Evolutionary conservation across 352 stramenopile species (phyloP), one percentile per base, ranked within the genome.

Genomic region (Pythium brassicae): DNA sequence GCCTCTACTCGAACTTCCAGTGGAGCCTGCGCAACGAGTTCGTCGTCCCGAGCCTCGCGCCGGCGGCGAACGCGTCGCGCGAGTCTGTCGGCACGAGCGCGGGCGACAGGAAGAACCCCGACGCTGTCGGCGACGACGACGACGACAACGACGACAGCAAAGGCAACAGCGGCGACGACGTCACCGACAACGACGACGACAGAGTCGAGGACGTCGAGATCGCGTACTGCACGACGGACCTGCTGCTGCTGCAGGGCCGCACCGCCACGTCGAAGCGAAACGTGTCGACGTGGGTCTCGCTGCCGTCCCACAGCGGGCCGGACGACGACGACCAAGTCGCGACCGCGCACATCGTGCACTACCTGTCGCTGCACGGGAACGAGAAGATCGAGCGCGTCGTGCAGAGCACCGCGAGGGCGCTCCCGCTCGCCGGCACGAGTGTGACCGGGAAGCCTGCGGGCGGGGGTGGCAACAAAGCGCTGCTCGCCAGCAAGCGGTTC

Each of bases 301-400:
- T 92, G 19, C 81, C 83, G 2, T 89, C 83, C 11, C 81, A 83
- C 53, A 78, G 86, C 47, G 76, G 53, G 1, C 60, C 76, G 52
- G 76, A 89, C 46, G 68, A 76, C 42, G 69, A 77, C 5, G 50
- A 57, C 3, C 32, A 50, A 1, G 34, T 74, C 32, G 69, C 67
- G n/a, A 78, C 50, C 47, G 82, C 85, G 19, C 83, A 89, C 53
- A 74, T 94, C 29, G 86, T 95, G 34, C 86, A 95, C 59, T 83
- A 88, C 46, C 66, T 95, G 19, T 77, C 69, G 29, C 56, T 95
- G 12, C 86, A 92, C 53, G 70, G 65, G 20, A 86, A 89, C 39
- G 83, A 93, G 44, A 84, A 72, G 44, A 82, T 93, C 42, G 72
- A 86, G 55, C 69, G 69, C 7, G 83, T 93, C 1, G 65, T 88